A percentile compares a stretch with the other conserved stretches of the same genome.
Conservation (phyloP, 257 asterid species). For the Plectranthus barbatus region DNA sequence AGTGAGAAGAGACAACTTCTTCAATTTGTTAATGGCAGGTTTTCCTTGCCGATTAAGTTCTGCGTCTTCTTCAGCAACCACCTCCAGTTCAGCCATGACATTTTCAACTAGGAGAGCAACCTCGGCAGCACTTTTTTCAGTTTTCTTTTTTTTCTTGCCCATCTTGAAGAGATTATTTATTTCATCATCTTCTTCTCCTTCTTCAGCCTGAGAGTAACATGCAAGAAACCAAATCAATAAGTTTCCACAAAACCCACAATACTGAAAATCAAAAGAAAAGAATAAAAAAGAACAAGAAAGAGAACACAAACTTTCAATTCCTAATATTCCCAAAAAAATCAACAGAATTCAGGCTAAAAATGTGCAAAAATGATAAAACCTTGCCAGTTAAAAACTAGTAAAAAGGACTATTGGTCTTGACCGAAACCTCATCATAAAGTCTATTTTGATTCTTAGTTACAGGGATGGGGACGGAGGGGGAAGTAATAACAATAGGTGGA, state of each 20-base stretch:
- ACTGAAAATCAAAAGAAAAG: background rate
- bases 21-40: constrained; percentile 82
- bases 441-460: background rate
- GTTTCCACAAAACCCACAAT: background rate
- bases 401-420: background rate
- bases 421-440: constrained; percentile 2
- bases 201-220: constrained; percentile 52
- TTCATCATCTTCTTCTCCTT: constrained; percentile 83
- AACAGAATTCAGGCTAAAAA: background rate
- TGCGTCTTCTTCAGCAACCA: constrained; percentile 87
- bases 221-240: constrained; percentile 3
- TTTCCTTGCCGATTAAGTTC: constrained; percentile 64
- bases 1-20: constrained; percentile 71
- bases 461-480: background rate
- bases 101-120: constrained; percentile 63
- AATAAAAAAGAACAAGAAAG: background rate
- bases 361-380: background rate
- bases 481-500: background rate
- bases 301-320: background rate
- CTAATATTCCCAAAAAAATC: background rate
- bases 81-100: constrained; percentile 86
- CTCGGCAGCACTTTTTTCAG: constrained; percentile 79
- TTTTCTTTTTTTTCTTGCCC: constrained; percentile 76
- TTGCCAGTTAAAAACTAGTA: background rate
- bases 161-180: constrained; percentile 58